A percentile compares a stretch with the other conserved stretches of the same genome.
Conservation (phyloP, 257 asterid genomes). For the Solanum bulbocastanum region DNA sequence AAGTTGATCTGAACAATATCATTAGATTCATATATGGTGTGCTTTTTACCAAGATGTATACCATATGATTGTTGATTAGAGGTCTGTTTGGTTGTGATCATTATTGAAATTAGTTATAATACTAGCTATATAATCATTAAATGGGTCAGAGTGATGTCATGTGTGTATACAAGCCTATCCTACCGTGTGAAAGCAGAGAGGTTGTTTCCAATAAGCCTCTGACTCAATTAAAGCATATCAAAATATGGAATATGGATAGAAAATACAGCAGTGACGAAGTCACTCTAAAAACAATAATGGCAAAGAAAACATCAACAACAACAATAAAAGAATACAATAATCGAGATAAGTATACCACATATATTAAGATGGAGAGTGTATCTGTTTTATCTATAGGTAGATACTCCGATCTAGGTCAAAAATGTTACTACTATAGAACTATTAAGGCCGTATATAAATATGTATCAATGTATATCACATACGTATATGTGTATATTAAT, state of each 20-base stretch:
- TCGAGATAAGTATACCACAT: background rate
- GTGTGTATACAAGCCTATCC: background rate
- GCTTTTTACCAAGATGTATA: background rate
- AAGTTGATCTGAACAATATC: background rate
- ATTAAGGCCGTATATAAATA: background rate
- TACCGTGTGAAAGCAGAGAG: accelerated
- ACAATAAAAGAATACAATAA: background rate
- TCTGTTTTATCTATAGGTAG: background rate
- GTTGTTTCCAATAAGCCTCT: background rate
- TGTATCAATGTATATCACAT: background rate
- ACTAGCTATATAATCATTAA: background rate
- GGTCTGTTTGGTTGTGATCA: too few relatives aligned
- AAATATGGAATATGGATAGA: background rate
- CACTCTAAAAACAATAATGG: accelerated
- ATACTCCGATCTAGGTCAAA: background rate
- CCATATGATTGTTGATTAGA: too few relatives aligned
- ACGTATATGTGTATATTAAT: background rate
- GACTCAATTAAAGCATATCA: background rate
- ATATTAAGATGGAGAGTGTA: accelerated
- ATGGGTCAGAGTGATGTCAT: background rate
- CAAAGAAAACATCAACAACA: background rate
- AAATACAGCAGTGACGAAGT: background rate
- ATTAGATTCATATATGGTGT: too few relatives aligned
- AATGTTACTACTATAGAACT: background rate
- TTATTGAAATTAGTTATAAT: too few relatives aligned